Evolutionary conservation across 108 stramenopile species (phyloP), one percentile per base, ranked within the genome.

Genomic region (Nitzschia palea): DNA sequence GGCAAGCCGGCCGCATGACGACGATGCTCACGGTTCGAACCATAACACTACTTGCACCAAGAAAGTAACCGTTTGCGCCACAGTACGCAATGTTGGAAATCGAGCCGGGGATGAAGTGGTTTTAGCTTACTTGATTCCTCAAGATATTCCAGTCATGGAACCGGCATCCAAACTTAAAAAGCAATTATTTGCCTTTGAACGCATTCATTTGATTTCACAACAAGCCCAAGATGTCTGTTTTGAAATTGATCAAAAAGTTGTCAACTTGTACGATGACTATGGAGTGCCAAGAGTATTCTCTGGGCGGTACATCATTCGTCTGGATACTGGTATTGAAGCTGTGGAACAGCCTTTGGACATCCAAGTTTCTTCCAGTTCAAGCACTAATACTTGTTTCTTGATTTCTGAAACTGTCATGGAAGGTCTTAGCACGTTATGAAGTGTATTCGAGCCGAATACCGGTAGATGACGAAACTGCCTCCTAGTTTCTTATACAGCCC

Each of bases 161-260:
- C 64, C 64, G 10, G 64, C 64, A 3, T 65, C 64, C 6, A 50
- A 51, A 34, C 47, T 65, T 6, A 6, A 18, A 15, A 51, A 65
- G 31, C 48, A 51, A 26, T 20, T 65, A 25, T 33, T 65, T 50
- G 64, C 37, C 4, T 65, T 65, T 36, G 48, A 65, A 51, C 45
- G 64, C 4, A 4, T 51, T 23, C 52, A 54, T 51, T 40, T 54
- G 22, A n/a, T 34, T 10, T 25, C 64, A 14, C 17, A 20, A 20
- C 18, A 48, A 48, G 47, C n/a, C 47, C 17, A 18, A 20, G n/a
- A 48, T 18, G 47, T 18, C 17, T 8, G 4, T 4, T 48, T 48
- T 48, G 17, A 5, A 18, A 27, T 62, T 6, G 9, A 28, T 10
- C 5, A 3, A 29, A 29, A 4, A 10, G 27, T 5, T 4, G 25